Percentiles rank a stretch among this genome's conserved stretches.
Evolutionary conservation across 1,284 basidiomycete species (phyloP).

Genomic region (Termitomyces sp.): DNA sequence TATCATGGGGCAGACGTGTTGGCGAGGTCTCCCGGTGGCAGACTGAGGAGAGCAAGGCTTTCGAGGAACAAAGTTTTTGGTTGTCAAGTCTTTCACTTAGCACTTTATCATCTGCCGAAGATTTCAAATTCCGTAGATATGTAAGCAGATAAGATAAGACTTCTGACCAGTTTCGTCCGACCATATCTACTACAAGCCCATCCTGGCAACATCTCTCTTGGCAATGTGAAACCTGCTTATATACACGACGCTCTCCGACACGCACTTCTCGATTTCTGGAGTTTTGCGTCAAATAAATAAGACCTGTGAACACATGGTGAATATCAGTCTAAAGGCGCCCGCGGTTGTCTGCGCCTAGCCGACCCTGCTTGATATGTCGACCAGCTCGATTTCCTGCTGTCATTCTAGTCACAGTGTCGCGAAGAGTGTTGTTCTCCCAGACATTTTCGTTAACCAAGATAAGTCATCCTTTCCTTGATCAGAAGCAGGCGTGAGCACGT

Average conservation of each 20-base stretch:
- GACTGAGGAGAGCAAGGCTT: no score
- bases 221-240: not conserved
- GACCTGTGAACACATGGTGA: no score
- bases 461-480: not conserved
- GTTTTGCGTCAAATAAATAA: not conserved
- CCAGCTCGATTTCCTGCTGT: no score
- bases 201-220: not conserved
- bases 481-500: not conserved
- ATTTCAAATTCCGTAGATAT: not conserved
- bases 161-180: no score
- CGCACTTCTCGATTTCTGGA: not conserved
- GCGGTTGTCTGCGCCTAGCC: not conserved
- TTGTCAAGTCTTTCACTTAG: not conserved
- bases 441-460: not conserved
- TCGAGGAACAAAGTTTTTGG: not conserved
- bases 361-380: not conserved
- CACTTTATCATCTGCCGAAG: not conserved
- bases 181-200: no score
- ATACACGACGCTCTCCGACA: not conserved
- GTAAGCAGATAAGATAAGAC: conserved; percentile 4
- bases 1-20: not conserved
- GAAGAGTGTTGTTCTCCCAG: not conserved
- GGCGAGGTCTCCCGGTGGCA: not conserved
- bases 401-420: not conserved
- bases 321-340: no score